Percentiles rank a stretch among this genome's conserved stretches.
Evolutionary conservation across 495 filamentous ascomycete genomes (phyloP).

Genomic region (Lophiotrema nucula): DNA sequence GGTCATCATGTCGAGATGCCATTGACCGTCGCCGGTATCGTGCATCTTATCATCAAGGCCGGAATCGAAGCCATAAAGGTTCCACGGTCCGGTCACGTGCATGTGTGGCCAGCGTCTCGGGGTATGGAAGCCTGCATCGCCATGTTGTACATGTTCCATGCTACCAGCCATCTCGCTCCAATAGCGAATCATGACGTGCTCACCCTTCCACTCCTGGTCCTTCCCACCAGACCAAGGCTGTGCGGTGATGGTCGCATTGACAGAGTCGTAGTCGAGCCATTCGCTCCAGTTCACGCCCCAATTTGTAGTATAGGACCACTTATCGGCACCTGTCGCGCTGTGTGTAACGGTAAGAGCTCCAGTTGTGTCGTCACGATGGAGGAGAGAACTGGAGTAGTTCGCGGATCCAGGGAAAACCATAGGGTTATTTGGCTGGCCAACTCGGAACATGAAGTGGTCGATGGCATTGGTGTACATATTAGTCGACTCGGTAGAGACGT

Average conservation of each 20-base stretch:
- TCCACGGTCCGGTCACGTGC: slow-evolving; percentile 64
- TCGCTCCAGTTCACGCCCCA: slow-evolving; percentile 60
- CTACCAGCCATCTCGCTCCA: slow-evolving; percentile 65
- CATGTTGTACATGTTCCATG: slow-evolving; percentile 63
- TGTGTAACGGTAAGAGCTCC: slow-evolving; percentile 55
- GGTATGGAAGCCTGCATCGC: slow-evolving; percentile 49
- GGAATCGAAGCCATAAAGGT: slow-evolving; percentile 67
- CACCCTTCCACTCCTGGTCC: slow-evolving; percentile 61
- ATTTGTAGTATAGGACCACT: slow-evolving; percentile 63
- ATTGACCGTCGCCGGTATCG: slow-evolving; percentile 54
- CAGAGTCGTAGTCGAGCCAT: slow-evolving; percentile 57
- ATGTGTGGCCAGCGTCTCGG: slow-evolving; percentile 63
- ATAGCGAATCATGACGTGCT: slow-evolving; percentile 68
- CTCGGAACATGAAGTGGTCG: slow-evolving; percentile 58
- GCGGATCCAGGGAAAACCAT: slow-evolving; percentile 58
- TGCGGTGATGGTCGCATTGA: slow-evolving; percentile 46
- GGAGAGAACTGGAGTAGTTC: slow-evolving; percentile 58
- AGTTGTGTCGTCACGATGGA: slow-evolving; percentile 44
- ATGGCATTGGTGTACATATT: slow-evolving; percentile 47
- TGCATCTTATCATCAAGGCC: slow-evolving; percentile 58
- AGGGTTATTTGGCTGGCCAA: slow-evolving; percentile 58
- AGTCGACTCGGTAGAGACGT: slow-evolving; percentile 44
- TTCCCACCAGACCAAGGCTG: slow-evolving; percentile 62
- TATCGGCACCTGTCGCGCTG: slow-evolving; percentile 61
- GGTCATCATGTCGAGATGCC: slow-evolving; percentile 62